Evolutionary conservation across 164 flowering plant genomes (phyloP), one percentile per base, ranked within the genome.

Genomic region (Macadamia integrifolia): DNA sequence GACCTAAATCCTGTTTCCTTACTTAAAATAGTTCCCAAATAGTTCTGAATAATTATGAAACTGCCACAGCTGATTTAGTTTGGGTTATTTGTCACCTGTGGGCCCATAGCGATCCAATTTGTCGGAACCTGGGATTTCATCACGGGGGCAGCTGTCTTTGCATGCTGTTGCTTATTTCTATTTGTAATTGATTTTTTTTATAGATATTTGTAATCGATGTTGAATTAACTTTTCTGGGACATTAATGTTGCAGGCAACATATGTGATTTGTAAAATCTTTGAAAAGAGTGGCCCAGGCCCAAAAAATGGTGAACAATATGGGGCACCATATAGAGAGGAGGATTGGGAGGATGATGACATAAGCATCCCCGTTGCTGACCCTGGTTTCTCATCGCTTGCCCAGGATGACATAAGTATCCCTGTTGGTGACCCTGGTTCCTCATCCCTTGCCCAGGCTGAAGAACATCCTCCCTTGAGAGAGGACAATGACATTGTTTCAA

Each of bases 251-350:
- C 81, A 91, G 95, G 92, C 88, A 77, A 59, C 83, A 0, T 93
- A 79, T 74, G 97, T 91, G 13, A 71, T 93, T 13, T 91, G 93
- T 71, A 80, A 78, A 44, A 70, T 93, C 10, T 88, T 80, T 61
- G 62, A 86, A 68, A 93, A 93, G 81, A 82, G 84, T 69, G 98
- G 97, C 11, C 77, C 67, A 1, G 98, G 98, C 9, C 97, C 98
- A 0, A 87, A 72, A 76, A 87, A 89, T 79, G 92, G 96, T 13
- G 96, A 88, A 23, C 90, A 89, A 50, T 84, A 86, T 74, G 96
- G 93, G 31, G 91, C 91, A 31, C 96, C 95, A 29, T 93, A 82
- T 72, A 73, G 73, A 8, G 98, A 91, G 60, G 92, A 86, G 68
- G 96, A 93, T 1, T 93, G 97, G 97, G 74, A 74, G 35, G 90